phyloP scores from a whole-genome alignment of 2,329 filamentous ascomycete genomes.

The Ploettnerulaceae sp. region DNA sequence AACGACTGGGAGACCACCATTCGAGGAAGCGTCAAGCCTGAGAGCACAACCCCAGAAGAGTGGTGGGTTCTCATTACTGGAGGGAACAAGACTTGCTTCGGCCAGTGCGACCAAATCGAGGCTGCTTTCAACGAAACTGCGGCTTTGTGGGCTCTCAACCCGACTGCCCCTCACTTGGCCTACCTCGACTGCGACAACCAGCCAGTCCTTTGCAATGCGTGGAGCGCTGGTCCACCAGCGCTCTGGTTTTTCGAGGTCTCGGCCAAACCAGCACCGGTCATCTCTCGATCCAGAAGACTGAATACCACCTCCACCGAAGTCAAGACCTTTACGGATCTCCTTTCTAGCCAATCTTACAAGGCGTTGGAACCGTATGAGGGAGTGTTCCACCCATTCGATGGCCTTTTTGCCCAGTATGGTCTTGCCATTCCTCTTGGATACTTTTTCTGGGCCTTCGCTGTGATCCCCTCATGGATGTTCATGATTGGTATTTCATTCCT shows the following conservation, averaged over 20 bases:
- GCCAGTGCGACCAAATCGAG: constrained; percentile 60
- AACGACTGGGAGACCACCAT: constrained; percentile 68
- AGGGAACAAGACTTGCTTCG: constrained; percentile 69
- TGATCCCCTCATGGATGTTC: constrained; percentile 69
- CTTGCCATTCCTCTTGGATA: constrained; percentile 63
- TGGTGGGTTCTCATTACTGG: constrained; percentile 74
- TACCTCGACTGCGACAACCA: constrained; percentile 70
- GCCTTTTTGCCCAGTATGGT: constrained; percentile 56
- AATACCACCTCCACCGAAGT: constrained; percentile 66
- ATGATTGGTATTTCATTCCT: constrained; percentile 72
- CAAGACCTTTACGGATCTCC: constrained; percentile 57
- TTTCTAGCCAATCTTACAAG: constrained; percentile 49
- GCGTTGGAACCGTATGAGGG: constrained; percentile 51
- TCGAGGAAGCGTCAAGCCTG: constrained; percentile 54
- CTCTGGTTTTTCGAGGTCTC: constrained; percentile 66
- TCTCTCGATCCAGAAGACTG: constrained; percentile 59
- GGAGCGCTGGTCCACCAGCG: constrained; percentile 59
- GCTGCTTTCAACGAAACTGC: constrained; percentile 63
- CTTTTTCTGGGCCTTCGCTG: constrained; percentile 58
- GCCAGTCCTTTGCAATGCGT: constrained; percentile 69
- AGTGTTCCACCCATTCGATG: constrained; percentile 72
- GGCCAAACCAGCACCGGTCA: constrained; percentile 57
- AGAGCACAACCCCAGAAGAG: constrained; percentile 60
- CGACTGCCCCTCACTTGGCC: constrained; percentile 61
- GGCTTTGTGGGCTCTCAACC: constrained; percentile 54